Conservation (phyloP, 2,329 filamentous ascomycete species). For the Elsinoe batatas region DNA sequence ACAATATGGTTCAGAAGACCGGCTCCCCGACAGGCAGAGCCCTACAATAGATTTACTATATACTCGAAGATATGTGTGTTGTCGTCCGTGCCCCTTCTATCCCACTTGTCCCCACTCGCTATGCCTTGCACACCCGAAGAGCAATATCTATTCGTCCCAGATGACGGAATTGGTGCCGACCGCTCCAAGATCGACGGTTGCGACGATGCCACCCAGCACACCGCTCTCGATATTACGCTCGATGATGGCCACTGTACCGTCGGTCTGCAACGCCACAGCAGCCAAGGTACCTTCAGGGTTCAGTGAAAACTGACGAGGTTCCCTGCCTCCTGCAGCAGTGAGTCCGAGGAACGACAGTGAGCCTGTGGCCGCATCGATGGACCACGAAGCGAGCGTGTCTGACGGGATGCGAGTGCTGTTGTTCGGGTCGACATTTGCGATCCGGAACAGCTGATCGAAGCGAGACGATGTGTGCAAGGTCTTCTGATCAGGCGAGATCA, state of each 20-base stretch:
- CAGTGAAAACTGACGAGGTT: slow-evolving; percentile 58
- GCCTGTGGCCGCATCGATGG: slow-evolving; percentile 38
- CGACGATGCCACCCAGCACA: background rate
- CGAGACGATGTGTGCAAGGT: slow-evolving; percentile 62
- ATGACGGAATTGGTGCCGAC: background rate
- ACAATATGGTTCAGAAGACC: background rate
- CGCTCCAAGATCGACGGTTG: background rate
- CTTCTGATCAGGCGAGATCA: slow-evolving; percentile 40
- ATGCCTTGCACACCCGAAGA: background rate
- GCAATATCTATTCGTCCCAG: background rate
- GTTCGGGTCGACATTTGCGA: slow-evolving; percentile 35
- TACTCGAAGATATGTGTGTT: background rate
- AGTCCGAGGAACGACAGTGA: slow-evolving; percentile 47
- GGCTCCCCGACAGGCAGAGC: background rate
- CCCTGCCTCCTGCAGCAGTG: slow-evolving; percentile 53
- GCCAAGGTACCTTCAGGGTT: slow-evolving; percentile 55
- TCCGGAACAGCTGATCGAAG: slow-evolving; percentile 46
- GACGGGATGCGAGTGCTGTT: slow-evolving; percentile 29
- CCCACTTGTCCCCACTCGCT: background rate
- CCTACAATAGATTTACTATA: background rate
- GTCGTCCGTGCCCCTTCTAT: background rate
- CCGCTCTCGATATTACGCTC: slow-evolving; percentile 51
- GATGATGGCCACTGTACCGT: slow-evolving; percentile 52
- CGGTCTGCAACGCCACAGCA: slow-evolving; percentile 56
- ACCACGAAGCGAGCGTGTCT: slow-evolving; percentile 56